These are phyloP conservation scores for Blastobotrys serpentis DNA, from an alignment of 1,139 yeast species.

Conservation along the genomic window DNA sequence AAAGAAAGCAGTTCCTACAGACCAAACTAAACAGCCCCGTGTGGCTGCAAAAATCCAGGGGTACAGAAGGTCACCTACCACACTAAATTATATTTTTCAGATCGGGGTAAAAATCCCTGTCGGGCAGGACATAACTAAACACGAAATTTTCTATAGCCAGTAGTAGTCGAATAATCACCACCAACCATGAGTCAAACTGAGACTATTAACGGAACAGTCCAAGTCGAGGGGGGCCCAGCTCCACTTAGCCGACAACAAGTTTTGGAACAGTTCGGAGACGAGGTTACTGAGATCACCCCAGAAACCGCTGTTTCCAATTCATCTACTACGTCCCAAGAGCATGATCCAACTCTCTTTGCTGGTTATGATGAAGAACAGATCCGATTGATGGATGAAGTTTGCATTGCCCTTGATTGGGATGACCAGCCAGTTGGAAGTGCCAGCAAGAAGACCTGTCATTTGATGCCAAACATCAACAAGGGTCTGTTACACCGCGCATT, in stretches of 20 bases:
- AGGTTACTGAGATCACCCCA: conserved; percentile 20
- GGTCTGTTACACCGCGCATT: conserved; percentile 95
- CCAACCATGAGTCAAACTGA: conserved; percentile 7
- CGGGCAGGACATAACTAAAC: neutral
- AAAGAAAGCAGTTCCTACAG: no score
- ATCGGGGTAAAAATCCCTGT: neutral
- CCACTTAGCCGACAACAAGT: conserved; percentile 20
- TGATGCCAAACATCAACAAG: conserved; percentile 78
- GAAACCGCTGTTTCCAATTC: conserved; percentile 13
- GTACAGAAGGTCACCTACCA: neutral
- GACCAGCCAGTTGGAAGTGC: conserved; percentile 91
- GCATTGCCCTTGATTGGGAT: conserved; percentile 86
- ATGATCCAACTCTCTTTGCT: conserved; percentile 46
- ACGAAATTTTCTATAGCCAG: conserved; percentile 4
- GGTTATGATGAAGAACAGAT: conserved; percentile 96
- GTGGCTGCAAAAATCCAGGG: neutral
- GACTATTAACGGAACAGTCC: conserved; percentile 6
- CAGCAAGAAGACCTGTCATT: conserved; percentile 82
- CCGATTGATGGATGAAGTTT: conserved; percentile 91
- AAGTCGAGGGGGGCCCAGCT: conserved; percentile 6
- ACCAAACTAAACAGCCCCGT: neutral
- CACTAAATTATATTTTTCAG: conserved; percentile 2
- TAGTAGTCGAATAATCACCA: neutral
- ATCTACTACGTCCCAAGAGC: conserved; percentile 18
- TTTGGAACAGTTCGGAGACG: conserved; percentile 20